A percentile compares a stretch with the other conserved stretches of the same genome.
Evolutionary conservation across 805 yeast genomes (phyloP).

Genomic region (Saccharomycopsis sp.): DNA sequence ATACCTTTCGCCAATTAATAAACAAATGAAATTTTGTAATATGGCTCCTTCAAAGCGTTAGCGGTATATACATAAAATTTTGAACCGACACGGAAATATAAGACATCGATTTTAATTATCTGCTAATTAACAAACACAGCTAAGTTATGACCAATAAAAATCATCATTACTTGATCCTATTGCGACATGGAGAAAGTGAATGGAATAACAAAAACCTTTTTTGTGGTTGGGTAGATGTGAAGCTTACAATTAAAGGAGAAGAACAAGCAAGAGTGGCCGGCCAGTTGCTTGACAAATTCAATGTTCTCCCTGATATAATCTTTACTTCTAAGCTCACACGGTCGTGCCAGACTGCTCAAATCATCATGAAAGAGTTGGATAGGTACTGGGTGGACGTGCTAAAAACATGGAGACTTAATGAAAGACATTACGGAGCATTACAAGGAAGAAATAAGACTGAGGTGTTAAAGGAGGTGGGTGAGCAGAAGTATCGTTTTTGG

Average conservation of each 20-base stretch:
- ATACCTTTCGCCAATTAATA: background rate
- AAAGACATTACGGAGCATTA: slow-evolving; percentile 97
- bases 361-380: slow-evolving; percentile 52
- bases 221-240: slow-evolving; percentile 83
- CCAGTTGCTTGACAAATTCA: slow-evolving; percentile 43
- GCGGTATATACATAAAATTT: background rate
- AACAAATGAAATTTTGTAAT: background rate
- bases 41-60: background rate
- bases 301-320: slow-evolving; percentile 49
- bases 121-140: background rate
- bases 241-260: slow-evolving; percentile 59
- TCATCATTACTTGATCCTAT: slow-evolving; percentile 40
- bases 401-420: slow-evolving; percentile 96
- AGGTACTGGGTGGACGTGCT: slow-evolving; percentile 62
- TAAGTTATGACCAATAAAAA: background rate
- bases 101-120: background rate
- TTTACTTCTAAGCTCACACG: slow-evolving; percentile 68
- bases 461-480: slow-evolving; percentile 58
- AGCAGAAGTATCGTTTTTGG: slow-evolving; percentile 68
- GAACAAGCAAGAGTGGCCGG: slow-evolving; percentile 66
- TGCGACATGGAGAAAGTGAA: slow-evolving; percentile 80
- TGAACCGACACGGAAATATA: background rate
- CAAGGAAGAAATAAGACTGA: slow-evolving; percentile 76
- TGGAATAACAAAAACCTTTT: slow-evolving; percentile 71
- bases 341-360: slow-evolving; percentile 68